Base-by-base conservation (phyloP, 352 stramenopile species). In the Pythium sp. region DNA sequence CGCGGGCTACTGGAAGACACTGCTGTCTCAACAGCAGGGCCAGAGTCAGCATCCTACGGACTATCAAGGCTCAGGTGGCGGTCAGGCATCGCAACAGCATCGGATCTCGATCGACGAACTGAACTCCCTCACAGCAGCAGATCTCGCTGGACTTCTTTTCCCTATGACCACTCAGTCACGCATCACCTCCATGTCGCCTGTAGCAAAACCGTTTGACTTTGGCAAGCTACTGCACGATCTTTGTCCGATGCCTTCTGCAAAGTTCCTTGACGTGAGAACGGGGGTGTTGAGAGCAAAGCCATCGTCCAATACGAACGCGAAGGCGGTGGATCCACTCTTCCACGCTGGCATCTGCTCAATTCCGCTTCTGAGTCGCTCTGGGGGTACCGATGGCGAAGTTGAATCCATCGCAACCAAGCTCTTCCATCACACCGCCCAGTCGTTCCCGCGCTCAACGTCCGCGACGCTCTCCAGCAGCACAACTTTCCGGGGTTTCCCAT, bases 121-220 rank as follows among this genome's bases (percentile, higher is more conserved):
- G 22, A 94, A 94, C 51, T 60, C 63, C 9, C 68, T 92, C 46
- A 72, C 70, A 18, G 85, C 83, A 7, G 68, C 74, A 38, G 85
- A 93, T 70, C 62, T 92, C 6, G 83, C 85, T 1, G 87, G 87
- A 0, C 47, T 92, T 0, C 65, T 90, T 9, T 88, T 94, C 26
- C 86, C 86, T 2, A 65, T 67, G 3, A 67, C 67, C 0, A 38
- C 47, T 14, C 20, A 2, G n/a, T 62, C 65, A 22, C 41, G 12
- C n/a, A 14, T 46, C 60, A n/a, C 64, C n/a, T 47, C 56, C 22
- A 30, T 41, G 15, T 12, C 26, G 14, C 11, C 38, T 12, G 69
- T 69, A 9, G 38, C 62, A 20, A 56, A 61, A 11, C 70, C 80
- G 0, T 91, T 93, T 32, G 77, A 90, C 57, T 77, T 89, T 36